Evolutionary conservation across 2,329 filamentous ascomycete species (phyloP), one percentile per base, ranked within the genome.

Genomic region (Lachnellula subtilissima): DNA sequence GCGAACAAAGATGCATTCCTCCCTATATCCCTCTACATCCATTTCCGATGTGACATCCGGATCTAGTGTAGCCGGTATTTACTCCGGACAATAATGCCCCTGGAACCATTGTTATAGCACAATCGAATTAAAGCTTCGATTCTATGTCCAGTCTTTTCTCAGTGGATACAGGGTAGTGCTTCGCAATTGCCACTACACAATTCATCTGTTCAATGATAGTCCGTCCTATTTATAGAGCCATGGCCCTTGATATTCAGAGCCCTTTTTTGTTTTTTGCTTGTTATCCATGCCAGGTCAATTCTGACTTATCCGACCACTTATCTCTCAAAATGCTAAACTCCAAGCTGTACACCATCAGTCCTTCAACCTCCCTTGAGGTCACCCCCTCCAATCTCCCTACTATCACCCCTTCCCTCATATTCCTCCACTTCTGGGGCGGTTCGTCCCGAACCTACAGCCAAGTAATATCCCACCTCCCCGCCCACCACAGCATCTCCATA

Each of bases 341-440:
- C 17, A 50, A 50, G 35, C 9, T 22, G 3, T 39, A 25, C 35
- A 22, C 23, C 28, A 11, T 50, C 22, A 39, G 19, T 35, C 43
- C 25, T 17, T 39, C 43, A 19, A 55, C 55, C 17, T 50, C 36
- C 28, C 36, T 60, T 9, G 48, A 58, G 19, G 49, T 57, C 22
- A 39, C 58, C 7, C 45, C 47, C 15, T 43, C 32, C n/a, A 40
- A 50, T n/a, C 36, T 25, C 25, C 46, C 35, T 9, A 40, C 22
- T 12, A 53, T 43, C 6, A 23, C 39, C 25, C 57, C 52, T 25
- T 53, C 58, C 12, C 48, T 61, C 23, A 46, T 73, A 49, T 74
- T 74, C 48, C 62, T 73, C 8, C 71, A 75, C 54, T 73, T 72
- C 64, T 74, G 69, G 70, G 71, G 71, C 15, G 72, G 72, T 35